phyloP scores from a whole-genome alignment of 306 rosid species.

The Mimosa pudica region DNA sequence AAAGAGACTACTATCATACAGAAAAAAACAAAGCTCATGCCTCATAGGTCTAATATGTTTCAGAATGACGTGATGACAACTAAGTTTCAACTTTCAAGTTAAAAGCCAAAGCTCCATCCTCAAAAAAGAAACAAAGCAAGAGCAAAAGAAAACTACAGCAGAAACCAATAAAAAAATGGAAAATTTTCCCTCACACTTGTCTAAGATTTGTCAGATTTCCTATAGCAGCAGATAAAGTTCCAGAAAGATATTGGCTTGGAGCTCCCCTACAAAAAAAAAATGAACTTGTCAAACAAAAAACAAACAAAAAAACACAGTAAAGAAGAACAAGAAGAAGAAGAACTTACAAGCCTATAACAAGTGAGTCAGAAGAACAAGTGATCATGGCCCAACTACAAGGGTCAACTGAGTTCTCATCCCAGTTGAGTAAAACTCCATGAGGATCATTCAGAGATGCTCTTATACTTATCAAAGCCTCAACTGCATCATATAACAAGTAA shows the following conservation, averaged over 20 bases:
- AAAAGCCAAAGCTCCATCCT: not conserved
- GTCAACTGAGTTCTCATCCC: conserved; percentile 94
- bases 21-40: not conserved
- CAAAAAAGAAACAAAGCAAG: not conserved
- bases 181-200: conserved; percentile 69
- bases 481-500: conserved; percentile 43
- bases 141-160: not conserved
- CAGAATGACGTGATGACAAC: conserved; percentile 7
- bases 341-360: conserved; percentile 81
- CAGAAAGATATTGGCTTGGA: conserved; percentile 92
- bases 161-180: not conserved
- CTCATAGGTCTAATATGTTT: conserved; percentile 1
- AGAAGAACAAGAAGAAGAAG: not conserved
- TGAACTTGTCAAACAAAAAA: not conserved
- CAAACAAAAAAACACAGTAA: not conserved
- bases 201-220: conserved; percentile 84
- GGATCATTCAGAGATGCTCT: conserved; percentile 64
- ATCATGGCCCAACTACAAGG: conserved; percentile 98
- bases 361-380: conserved; percentile 77
- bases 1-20: not conserved
- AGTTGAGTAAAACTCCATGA: conserved; percentile 72
- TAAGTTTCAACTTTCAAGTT: not conserved
- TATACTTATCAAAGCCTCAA: conserved; percentile 75
- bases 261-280: conserved; percentile 66
- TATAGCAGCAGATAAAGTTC: conserved; percentile 68